Evolutionary conservation across 2,329 filamentous ascomycete genomes (phyloP), one percentile per base, ranked within the genome.

Genomic region (Colletotrichum chrysophilum): DNA sequence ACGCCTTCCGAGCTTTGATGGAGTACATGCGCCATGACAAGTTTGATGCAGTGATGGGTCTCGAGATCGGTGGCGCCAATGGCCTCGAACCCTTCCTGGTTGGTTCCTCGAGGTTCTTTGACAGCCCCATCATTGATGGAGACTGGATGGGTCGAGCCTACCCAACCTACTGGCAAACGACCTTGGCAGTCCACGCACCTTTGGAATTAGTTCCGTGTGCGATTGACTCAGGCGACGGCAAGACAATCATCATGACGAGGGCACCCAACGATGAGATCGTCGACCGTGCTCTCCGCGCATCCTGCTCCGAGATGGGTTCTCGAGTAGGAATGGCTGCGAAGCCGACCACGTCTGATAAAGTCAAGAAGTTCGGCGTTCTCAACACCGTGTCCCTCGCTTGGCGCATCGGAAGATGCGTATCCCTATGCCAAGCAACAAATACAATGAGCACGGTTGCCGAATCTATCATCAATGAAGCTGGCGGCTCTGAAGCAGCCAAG

Each of bases 21-120:
- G 78, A 81, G 69, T 81, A 84, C 56, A 74, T 81, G 32, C 62
- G 69, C 38, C 80, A 82, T 43, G 78, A 79, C 64, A 81, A 62
- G 9, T 84, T 84, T 70, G 80, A 81, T 34, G 82, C 80, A 2
- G 80, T 88, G 4, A 86, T 90, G 79, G 87, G 86, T 2, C 83
- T 89, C 7, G 89, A 91, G 13, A 92, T 94, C 70, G 93, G 93
- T n/a, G 92, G 93, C 8, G 89, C 88, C 6, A 94, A 94, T 77
- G 92, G 92, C 1, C 84, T 93, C 10, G 88, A 91, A 77, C 88
- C 89, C 10, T 84, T 93, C 82, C 86, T 91, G 5, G 82, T 92
- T 6, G 91, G 91, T 7, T 88, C 89, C 0, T 88, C 87, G 68
- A 84, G 84, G 2, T 87, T 89, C 76, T 88, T 92, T 81, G 82